Evolutionary conservation across 768 basidiomycete genomes (phyloP), one percentile per base, ranked within the genome.

Genomic region (Exsudoporus frostii): DNA sequence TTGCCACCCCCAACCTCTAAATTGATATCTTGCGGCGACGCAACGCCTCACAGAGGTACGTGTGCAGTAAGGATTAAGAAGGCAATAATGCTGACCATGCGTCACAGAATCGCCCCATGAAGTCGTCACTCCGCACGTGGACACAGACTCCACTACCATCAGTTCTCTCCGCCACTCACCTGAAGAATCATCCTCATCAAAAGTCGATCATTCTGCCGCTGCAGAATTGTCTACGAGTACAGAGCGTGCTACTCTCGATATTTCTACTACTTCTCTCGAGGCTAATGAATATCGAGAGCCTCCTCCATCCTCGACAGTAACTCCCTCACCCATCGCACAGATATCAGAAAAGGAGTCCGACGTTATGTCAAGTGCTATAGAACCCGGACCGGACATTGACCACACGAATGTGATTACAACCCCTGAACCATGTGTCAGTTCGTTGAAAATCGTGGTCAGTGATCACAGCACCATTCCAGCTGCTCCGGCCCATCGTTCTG

Each of bases 401-500:
- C 55, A 33, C 40, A 50, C 20, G 47, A 53, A 59, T 24, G 39
- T 36, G 49, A 57, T 42, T 25, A 15, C 51, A 22, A 29, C 52
- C 47, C 45, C 59, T 43, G 49, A 58, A 17, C 51, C 54, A 42
- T 51, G 29, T 34, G 10, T 46, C 33, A 53, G 42, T 46, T 57
- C 64, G n/a, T 53, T 60, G 20, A 65, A 47, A 56, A 62, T 70
- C 20, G 67, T 70, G 51, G 64, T 67, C 52, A 63, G 63, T 58
- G 65, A 69, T 46, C 65, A 62, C 50, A 64, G 64, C 22, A 49
- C 57, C 7, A n/a, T 49, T 34, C 51, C 58, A 32, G 24, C 43
- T 40, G 44, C 60, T 32, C 24, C 57, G n/a, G 10, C 51, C 39
- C 49, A 27, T 40, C 51, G 43, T 24, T 29, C 53, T 29, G 46